Conservation (phyloP, 2,329 filamentous ascomycete genomes). For the Balansia obtecta region DNA sequence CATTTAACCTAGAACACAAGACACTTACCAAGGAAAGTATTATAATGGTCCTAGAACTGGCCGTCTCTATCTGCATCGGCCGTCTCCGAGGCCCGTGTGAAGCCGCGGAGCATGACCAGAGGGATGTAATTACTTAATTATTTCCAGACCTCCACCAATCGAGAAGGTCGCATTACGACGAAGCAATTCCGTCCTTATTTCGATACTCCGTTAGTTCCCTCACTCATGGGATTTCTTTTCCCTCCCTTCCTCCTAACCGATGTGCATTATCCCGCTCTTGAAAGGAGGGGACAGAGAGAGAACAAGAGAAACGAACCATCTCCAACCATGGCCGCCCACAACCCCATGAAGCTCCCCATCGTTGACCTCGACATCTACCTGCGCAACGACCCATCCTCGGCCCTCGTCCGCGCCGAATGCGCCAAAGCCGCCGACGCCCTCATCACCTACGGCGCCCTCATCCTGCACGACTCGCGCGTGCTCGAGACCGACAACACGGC, state of each 20-base stretch:
- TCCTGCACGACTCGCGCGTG: slow-evolving; percentile 48
- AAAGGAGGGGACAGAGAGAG: not conserved
- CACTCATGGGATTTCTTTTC: not conserved
- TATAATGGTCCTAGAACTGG: too few species aligned
- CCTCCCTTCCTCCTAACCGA: not conserved
- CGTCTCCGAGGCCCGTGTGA: slow-evolving; percentile 6
- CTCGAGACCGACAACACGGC: slow-evolving; percentile 39
- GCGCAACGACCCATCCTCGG: slow-evolving; percentile 26
- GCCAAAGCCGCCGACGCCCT: slow-evolving; percentile 40
- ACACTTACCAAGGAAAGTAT: too few species aligned
- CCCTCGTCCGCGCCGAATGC: slow-evolving; percentile 38
- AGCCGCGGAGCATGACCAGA: not conserved
- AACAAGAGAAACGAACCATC: not conserved
- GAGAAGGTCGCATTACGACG: too few species aligned
- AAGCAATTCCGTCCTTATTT: too few species aligned
- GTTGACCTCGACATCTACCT: slow-evolving; percentile 48
- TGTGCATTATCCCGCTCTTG: not conserved
- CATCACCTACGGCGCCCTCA: slow-evolving; percentile 46
- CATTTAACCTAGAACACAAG: too few species aligned
- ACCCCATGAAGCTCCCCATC: slow-evolving; percentile 44
- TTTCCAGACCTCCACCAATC: too few species aligned
- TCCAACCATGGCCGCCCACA: slow-evolving; percentile 5
- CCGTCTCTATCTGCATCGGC: slow-evolving; percentile 1
- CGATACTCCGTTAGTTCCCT: too few species aligned
- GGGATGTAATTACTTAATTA: too few species aligned